These are phyloP conservation scores for Coemansia sp. DNA, from an alignment of 192 early-diverging fungal species.

Conservation along the genomic window DNA sequence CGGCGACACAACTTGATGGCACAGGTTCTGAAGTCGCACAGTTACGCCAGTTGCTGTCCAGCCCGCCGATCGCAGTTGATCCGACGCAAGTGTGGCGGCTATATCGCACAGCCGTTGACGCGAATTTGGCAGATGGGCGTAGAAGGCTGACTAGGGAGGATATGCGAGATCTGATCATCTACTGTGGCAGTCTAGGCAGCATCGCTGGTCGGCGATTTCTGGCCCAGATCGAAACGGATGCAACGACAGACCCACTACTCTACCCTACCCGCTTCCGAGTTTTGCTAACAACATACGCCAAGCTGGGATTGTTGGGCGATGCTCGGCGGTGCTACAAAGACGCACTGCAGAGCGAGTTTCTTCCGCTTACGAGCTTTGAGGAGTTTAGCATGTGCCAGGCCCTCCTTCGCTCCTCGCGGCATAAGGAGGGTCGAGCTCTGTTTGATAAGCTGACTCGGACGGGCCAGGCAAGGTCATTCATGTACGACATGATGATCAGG, in stretches of 20 bases:
- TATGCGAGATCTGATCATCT: conserved; percentile 12
- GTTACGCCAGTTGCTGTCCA: conserved; percentile 15
- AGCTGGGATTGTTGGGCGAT: conserved; percentile 35
- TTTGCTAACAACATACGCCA: conserved; percentile 32
- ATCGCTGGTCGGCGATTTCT: conserved; percentile 27
- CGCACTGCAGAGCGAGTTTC: neutral
- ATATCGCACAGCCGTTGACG: conserved; percentile 17
- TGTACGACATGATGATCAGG: conserved; percentile 24
- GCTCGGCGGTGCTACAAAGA: conserved; percentile 30
- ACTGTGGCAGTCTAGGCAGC: conserved; percentile 23
- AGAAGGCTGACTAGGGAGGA: neutral
- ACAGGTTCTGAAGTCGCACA: neutral
- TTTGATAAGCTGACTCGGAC: conserved; percentile 28
- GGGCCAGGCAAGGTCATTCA: conserved; percentile 11
- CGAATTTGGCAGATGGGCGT: neutral
- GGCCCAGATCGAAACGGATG: conserved; percentile 37
- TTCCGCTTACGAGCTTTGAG: neutral
- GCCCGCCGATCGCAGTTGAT: conserved; percentile 17
- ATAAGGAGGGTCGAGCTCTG: conserved; percentile 35
- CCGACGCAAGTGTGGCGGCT: conserved; percentile 18
- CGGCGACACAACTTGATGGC: neutral
- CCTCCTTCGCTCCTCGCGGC: conserved; percentile 25
- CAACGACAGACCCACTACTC: conserved; percentile 9
- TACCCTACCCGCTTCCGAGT: conserved; percentile 1
- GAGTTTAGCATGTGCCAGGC: conserved; percentile 45